phyloP scores from a whole-genome alignment of 2,329 filamentous ascomycete genomes.

The Lasiodiplodia hormozganensis region DNA sequence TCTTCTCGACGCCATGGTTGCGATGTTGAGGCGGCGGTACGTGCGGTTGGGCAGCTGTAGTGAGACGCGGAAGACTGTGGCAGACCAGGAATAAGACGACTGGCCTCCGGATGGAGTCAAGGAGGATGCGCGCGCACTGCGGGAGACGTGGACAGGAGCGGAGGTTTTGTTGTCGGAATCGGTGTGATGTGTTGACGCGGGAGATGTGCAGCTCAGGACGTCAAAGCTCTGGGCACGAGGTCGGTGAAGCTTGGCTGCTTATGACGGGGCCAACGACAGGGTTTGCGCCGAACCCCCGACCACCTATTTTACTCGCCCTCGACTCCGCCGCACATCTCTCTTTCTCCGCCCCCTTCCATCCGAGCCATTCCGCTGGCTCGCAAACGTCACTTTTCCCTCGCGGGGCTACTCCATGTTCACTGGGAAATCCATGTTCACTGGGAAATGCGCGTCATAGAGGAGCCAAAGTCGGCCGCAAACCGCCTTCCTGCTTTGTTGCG shows the following conservation, averaged over 20 bases:
- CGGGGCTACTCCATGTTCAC: neutral
- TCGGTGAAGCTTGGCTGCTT: constrained; percentile 30
- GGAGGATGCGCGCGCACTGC: constrained; percentile 6
- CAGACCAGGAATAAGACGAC: neutral
- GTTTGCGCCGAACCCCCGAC: constrained; percentile 7
- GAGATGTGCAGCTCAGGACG: constrained; percentile 24
- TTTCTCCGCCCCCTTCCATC: neutral
- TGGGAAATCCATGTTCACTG: no score
- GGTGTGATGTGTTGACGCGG: constrained; percentile 28
- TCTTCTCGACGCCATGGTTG: constrained; percentile 77
- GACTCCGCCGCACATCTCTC: neutral
- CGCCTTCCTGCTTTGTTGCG: neutral
- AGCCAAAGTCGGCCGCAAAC: neutral
- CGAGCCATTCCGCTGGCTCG: neutral
- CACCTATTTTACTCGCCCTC: constrained; percentile 9
- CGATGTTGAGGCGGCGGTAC: constrained; percentile 16
- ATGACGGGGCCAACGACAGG: constrained; percentile 24
- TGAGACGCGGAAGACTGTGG: neutral
- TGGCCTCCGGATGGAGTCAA: neutral
- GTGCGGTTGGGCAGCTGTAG: constrained; percentile 8
- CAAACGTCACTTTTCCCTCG: neutral
- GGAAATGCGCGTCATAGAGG: neutral
- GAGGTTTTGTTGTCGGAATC: constrained; percentile 24
- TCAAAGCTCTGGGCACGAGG: constrained; percentile 28
- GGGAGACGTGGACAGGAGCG: constrained; percentile 4